A percentile compares a stretch with the other conserved stretches of the same genome.
phyloP scores from a whole-genome alignment of 2,329 filamentous ascomycete species.

The Kalaharituber pfeilii region DNA sequence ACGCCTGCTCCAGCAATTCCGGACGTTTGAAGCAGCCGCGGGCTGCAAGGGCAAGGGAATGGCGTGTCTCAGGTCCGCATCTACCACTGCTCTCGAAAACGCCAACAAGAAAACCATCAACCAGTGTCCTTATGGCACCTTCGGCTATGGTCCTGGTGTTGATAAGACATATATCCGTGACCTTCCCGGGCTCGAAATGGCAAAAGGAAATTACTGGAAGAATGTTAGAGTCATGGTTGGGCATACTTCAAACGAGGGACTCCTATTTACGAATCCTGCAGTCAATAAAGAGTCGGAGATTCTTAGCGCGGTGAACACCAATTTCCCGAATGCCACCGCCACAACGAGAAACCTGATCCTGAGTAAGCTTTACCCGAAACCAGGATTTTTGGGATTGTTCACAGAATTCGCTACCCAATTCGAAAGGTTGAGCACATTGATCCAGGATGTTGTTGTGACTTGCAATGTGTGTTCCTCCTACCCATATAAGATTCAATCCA shows the following conservation, averaged over 20 bases:
- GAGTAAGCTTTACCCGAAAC: conserved; percentile 16
- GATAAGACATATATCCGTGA: conserved; percentile 26
- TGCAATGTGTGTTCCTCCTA: no score
- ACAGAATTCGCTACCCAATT: conserved; percentile 15
- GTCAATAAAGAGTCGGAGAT: conserved; percentile 17
- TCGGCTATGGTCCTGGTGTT: conserved; percentile 25
- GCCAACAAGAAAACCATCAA: conserved; percentile 23
- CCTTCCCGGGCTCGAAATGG: conserved; percentile 25
- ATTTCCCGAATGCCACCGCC: conserved; percentile 18
- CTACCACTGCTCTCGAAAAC: conserved; percentile 18
- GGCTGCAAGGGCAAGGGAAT: conserved; percentile 25
- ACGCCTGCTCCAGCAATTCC: conserved; percentile 13
- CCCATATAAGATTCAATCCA: conserved; percentile 10
- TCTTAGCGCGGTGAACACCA: conserved; percentile 16
- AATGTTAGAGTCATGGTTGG: conserved; percentile 25
- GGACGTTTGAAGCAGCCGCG: conserved; percentile 18
- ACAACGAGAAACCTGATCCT: not conserved
- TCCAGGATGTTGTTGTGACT: conserved; percentile 23
- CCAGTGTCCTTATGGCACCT: conserved; percentile 21
- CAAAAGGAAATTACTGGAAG: conserved; percentile 25
- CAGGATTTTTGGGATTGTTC: conserved; percentile 17
- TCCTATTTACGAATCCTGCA: conserved; percentile 22
- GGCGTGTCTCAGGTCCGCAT: conserved; percentile 24
- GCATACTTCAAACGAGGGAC: conserved; percentile 26
- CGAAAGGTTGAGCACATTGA: conserved; percentile 12